Percentiles rank a stretch among this genome's conserved stretches.
Evolutionary conservation across 192 early-diverging fungal species (phyloP).

Genomic region (Coemansia sp.): DNA sequence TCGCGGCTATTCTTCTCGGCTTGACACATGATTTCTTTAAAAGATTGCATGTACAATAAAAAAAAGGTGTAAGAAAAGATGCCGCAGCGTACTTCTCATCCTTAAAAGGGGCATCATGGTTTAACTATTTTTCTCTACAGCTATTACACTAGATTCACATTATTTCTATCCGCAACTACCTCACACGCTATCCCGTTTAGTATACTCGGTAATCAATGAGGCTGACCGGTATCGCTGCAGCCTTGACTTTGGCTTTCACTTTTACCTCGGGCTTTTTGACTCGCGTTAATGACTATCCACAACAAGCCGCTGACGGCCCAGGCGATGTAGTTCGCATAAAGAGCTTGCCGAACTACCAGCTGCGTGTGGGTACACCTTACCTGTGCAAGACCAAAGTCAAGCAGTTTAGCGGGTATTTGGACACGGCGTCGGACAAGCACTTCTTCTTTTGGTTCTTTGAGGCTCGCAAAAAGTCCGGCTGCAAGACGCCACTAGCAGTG

Average conservation of each 20-base stretch:
- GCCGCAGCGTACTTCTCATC: background rate
- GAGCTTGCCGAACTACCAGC: conserved; percentile 14
- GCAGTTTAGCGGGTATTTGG: conserved; percentile 80
- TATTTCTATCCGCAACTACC: background rate
- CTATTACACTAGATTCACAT: background rate
- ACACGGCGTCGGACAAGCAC: conserved; percentile 64
- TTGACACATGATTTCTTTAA: conserved; percentile 4
- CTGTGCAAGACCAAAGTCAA: conserved; percentile 84
- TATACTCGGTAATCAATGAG: background rate
- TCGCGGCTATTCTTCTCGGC: background rate
- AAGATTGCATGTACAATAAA: background rate
- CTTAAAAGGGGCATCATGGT: background rate
- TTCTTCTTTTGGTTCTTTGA: conserved; percentile 98
- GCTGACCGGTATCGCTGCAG: background rate
- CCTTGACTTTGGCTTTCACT: background rate
- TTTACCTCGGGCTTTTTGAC: background rate
- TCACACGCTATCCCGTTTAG: background rate
- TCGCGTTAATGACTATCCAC: background rate
- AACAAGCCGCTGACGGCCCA: background rate
- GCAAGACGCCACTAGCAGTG: conserved; percentile 67
- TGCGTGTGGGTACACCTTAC: conserved; percentile 28
- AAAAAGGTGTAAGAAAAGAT: background rate
- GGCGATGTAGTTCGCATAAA: background rate
- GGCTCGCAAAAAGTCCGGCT: conserved; percentile 60
- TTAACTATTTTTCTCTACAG: background rate